Evolutionary conservation across 2,329 filamentous ascomycete genomes (phyloP).

Genomic region (Ophiosphaerella korrae): DNA sequence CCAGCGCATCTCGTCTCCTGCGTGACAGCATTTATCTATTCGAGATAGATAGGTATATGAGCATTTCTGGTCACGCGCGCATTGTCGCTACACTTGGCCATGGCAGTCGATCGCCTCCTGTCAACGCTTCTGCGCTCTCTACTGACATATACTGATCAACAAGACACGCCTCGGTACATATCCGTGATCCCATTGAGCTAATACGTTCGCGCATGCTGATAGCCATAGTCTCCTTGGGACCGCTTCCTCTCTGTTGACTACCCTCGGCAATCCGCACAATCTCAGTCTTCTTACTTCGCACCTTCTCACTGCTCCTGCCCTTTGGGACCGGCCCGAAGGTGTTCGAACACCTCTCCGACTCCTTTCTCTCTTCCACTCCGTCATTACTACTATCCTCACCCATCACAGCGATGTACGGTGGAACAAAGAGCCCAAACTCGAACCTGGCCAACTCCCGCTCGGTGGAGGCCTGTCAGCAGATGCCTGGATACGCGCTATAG

Average conservation of each 20-base stretch:
- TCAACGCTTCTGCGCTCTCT: conserved; percentile 69
- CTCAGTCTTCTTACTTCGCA: conserved; percentile 74
- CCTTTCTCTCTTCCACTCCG: conserved; percentile 74
- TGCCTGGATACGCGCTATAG: conserved; percentile 64
- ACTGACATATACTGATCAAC: conserved; percentile 61
- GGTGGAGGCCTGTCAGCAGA: conserved; percentile 58
- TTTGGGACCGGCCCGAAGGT: conserved; percentile 69
- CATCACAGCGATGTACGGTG: conserved; percentile 48
- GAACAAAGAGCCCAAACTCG: conserved; percentile 30
- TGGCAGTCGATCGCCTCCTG: conserved; percentile 71
- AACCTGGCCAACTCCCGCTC: conserved; percentile 37
- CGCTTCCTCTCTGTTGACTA: conserved; percentile 69
- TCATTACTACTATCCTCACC: conserved; percentile 61
- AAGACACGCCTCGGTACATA: conserved; percentile 64
- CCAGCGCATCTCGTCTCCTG: conserved; percentile 11
- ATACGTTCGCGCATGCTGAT: conserved; percentile 28
- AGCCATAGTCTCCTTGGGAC: conserved; percentile 61
- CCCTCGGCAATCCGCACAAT: conserved; percentile 76
- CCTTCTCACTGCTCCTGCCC: conserved; percentile 70
- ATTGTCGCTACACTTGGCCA: conserved; percentile 42
- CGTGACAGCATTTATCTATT: neutral
- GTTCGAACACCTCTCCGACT: conserved; percentile 68
- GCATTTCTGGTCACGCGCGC: conserved; percentile 1
- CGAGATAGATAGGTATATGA: conserved; percentile 1
- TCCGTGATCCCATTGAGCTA: neutral